These are phyloP conservation scores for barrel medic (Medicago truncatula) DNA, from an alignment of 306 rosid genomes.

Conservation along the genomic window MtrunA17r5.0-ANR NC_053045.1:26119001-26119500, in stretches of 20 bases:
- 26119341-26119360: too few species aligned
- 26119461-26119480: too few species aligned
- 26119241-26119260: not conserved
- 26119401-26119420: too few species aligned
- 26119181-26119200: not conserved
- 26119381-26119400: too few species aligned
- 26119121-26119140: constrained; percentile 21
- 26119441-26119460: too few species aligned
- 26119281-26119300: not conserved
- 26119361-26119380: too few species aligned
- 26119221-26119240: not conserved
- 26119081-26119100: not conserved
- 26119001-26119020: constrained; percentile 6
- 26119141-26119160: not conserved
- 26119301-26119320: not conserved
- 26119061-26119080: constrained; percentile 6
- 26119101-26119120: not conserved
- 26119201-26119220: not conserved
- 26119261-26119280: not conserved
- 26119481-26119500: too few species aligned
- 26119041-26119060: not conserved
- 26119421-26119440: too few species aligned
- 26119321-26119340: not conserved
- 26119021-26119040: constrained; percentile 6
- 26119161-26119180: not conserved